Conservation (phyloP, 768 basidiomycete species). For the Chalciporus chontae region DNA sequence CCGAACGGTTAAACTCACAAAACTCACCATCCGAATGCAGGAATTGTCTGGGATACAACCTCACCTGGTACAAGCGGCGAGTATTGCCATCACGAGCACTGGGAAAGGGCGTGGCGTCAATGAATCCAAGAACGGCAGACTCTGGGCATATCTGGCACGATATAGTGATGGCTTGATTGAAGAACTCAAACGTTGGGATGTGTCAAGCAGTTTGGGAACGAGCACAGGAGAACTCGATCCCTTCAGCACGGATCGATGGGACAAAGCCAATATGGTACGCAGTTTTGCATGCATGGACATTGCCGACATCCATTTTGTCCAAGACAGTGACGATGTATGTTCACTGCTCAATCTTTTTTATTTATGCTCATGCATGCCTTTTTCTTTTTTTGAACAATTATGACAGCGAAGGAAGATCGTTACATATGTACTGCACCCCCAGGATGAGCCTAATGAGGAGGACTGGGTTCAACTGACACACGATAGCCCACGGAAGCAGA, state of each 20-base stretch:
- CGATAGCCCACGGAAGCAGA: neutral
- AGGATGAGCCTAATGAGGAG: conserved; percentile 28
- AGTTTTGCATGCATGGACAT: conserved; percentile 65
- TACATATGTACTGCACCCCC: conserved; percentile 44
- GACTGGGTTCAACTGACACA: conserved; percentile 35
- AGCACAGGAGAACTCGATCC: conserved; percentile 34
- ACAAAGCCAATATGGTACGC: conserved; percentile 73
- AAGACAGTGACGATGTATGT: conserved; percentile 13
- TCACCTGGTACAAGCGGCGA: conserved; percentile 55
- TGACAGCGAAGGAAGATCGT: conserved; percentile 37
- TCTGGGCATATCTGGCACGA: conserved; percentile 76
- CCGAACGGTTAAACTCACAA: conserved; percentile 53
- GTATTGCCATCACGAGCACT: conserved; percentile 46
- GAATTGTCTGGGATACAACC: conserved; percentile 51
- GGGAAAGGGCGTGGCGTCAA: conserved; percentile 32
- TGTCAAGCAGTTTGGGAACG: conserved; percentile 43
- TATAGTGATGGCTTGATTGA: conserved; percentile 73
- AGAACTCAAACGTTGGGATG: conserved; percentile 60
- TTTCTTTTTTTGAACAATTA: too few relatives aligned
- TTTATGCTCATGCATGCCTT: conserved; percentile 15
- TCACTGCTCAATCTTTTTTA: neutral
- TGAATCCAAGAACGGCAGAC: conserved; percentile 35
- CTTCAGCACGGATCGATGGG: conserved; percentile 61
- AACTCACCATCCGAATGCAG: conserved; percentile 57
- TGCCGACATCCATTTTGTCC: conserved; percentile 12